Evolutionary conservation across 768 basidiomycete genomes (phyloP).

Genomic region (Amanita muscaria): DNA sequence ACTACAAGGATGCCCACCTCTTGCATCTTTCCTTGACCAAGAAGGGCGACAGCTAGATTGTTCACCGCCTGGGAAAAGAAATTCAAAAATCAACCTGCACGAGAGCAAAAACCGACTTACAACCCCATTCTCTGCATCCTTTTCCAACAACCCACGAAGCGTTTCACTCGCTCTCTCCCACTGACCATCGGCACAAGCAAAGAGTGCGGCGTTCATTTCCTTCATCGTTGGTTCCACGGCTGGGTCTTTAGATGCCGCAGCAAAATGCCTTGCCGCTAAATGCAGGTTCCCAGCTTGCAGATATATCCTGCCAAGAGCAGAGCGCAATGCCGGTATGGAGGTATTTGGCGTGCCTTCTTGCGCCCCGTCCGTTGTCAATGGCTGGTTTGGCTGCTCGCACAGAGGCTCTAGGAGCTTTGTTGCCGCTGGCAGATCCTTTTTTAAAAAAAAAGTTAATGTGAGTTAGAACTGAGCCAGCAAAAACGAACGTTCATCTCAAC

Average conservation of each 20-base stretch:
- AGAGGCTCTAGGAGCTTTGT: slow-evolving; percentile 60
- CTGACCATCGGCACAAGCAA: slow-evolving; percentile 62
- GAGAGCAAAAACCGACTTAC: slow-evolving; percentile 23
- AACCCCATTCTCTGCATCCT: slow-evolving; percentile 52
- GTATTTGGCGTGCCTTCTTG: slow-evolving; percentile 14
- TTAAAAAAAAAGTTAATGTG: not conserved
- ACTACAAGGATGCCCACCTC: slow-evolving; percentile 38
- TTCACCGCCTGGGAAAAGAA: slow-evolving; percentile 50
- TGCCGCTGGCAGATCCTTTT: slow-evolving; percentile 66
- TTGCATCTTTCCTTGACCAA: slow-evolving; percentile 63
- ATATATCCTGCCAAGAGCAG: slow-evolving; percentile 66
- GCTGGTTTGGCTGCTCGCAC: slow-evolving; percentile 30
- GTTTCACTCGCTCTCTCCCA: slow-evolving; percentile 46
- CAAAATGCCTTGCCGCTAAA: slow-evolving; percentile 52
- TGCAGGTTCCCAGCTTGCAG: slow-evolving; percentile 62
- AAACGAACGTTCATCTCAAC: slow-evolving; percentile 70
- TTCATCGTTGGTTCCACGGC: slow-evolving; percentile 35
- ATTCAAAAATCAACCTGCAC: not conserved
- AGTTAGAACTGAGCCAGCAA: not conserved
- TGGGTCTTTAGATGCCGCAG: slow-evolving; percentile 35
- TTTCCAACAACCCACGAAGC: slow-evolving; percentile 35
- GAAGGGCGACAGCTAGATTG: slow-evolving; percentile 62
- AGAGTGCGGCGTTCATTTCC: slow-evolving; percentile 56
- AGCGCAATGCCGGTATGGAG: slow-evolving; percentile 47
- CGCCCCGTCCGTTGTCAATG: not conserved